Percentiles rank a stretch among this genome's conserved stretches.
These are phyloP conservation scores for Nepenthes mirabilis DNA, from an alignment of 148 eudicot species.

Conservation along the genomic window DNA sequence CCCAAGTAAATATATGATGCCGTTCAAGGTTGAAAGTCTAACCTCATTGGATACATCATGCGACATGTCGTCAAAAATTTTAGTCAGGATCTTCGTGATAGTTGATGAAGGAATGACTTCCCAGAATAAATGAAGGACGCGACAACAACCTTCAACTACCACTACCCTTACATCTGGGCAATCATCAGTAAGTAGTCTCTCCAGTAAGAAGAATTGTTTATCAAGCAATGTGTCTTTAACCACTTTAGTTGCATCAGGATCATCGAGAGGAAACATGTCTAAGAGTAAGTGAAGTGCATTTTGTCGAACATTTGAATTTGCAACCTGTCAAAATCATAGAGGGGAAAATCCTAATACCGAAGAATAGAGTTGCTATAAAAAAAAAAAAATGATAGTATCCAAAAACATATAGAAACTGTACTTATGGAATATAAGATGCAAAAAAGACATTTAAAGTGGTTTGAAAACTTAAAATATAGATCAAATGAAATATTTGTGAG, in stretches of 20 bases:
- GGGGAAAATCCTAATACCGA: too few species aligned
- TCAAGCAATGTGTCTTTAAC: slow-evolving; percentile 63
- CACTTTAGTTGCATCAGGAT: slow-evolving; percentile 86
- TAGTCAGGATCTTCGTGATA: slow-evolving; percentile 65
- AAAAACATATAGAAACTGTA: too few species aligned
- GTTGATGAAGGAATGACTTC: slow-evolving; percentile 79
- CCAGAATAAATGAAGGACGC: slow-evolving; percentile 82
- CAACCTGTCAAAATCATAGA: slow-evolving; percentile 40
- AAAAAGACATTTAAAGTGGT: too few species aligned
- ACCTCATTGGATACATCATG: slow-evolving; percentile 58
- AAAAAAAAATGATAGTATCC: too few species aligned
- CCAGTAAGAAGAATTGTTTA: slow-evolving; percentile 74
- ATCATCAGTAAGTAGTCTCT: slow-evolving; percentile 67
- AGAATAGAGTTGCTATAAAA: too few species aligned
- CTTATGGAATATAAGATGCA: too few species aligned
- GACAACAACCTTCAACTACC: slow-evolving; percentile 93
- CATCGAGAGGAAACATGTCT: slow-evolving; percentile 93
- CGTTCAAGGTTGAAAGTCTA: slow-evolving; percentile 80
- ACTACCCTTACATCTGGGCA: slow-evolving; percentile 81
- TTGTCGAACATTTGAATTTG: slow-evolving; percentile 96
- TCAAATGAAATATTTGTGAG: too few species aligned
- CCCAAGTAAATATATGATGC: slow-evolving; percentile 68
- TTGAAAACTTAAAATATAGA: too few species aligned
- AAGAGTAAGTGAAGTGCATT: slow-evolving; percentile 83
- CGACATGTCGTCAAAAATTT: slow-evolving; percentile 66